phyloP scores from a whole-genome alignment of 805 yeast species.

The Ogataea nakhonphanomensis region DNA sequence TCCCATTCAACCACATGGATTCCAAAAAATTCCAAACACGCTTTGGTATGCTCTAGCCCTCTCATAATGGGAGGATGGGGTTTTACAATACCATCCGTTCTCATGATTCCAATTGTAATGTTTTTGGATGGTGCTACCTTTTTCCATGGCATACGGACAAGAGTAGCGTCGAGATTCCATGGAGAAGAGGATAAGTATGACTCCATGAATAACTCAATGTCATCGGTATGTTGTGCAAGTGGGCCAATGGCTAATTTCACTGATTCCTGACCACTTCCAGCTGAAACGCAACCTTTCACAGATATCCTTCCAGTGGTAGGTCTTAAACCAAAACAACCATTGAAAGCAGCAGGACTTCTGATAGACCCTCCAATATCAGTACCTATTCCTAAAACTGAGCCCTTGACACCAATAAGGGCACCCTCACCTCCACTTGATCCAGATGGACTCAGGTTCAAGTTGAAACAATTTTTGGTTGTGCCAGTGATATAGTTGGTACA shows the following conservation, averaged over 20 bases:
- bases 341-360: too few relatives aligned
- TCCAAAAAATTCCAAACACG: constrained; percentile 52
- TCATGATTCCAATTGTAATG: constrained; percentile 45
- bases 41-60: constrained; percentile 45
- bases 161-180: constrained; percentile 50
- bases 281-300: too few relatives aligned
- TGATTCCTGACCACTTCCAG: too few relatives aligned
- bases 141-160: constrained; percentile 51
- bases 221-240: constrained; percentile 45
- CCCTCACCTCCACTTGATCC: constrained; percentile 50
- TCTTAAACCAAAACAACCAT: too few relatives aligned
- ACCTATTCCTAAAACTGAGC: constrained; percentile 36
- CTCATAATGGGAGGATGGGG: constrained; percentile 48
- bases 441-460: too few relatives aligned
- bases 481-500: too few relatives aligned
- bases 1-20: constrained; percentile 50
- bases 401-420: constrained; percentile 31
- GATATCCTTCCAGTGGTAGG: too few relatives aligned
- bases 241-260: too few relatives aligned
- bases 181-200: constrained; percentile 46
- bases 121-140: constrained; percentile 32
- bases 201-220: constrained; percentile 47
- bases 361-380: constrained; percentile 41
- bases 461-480: too few relatives aligned
- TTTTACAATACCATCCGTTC: constrained; percentile 45